phyloP scores from a whole-genome alignment of 176 grass and related monocot species.

The Hsuehochloa calcarea region DNA sequence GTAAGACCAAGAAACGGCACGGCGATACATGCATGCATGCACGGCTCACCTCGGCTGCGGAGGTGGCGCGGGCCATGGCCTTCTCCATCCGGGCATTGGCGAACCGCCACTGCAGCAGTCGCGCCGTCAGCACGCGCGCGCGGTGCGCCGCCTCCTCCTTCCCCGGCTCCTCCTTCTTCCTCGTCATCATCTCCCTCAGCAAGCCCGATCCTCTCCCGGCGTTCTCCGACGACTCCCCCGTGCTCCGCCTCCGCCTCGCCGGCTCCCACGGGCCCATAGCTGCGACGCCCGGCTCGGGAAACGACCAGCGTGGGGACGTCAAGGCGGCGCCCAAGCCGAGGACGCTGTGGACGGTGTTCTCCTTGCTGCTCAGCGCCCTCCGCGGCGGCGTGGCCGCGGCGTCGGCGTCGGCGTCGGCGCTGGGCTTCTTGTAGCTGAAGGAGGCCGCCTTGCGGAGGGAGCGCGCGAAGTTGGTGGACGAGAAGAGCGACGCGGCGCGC shows the following conservation, averaged over 20 bases:
- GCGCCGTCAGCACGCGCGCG: slow-evolving; percentile 46
- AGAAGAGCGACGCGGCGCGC: slow-evolving; percentile 42
- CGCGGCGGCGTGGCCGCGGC: slow-evolving; percentile 6
- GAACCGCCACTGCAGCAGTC: slow-evolving; percentile 82
- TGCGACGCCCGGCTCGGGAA: slow-evolving; percentile 17
- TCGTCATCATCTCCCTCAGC: slow-evolving; percentile 40
- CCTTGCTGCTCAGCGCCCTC: slow-evolving; percentile 29
- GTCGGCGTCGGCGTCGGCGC: neutral
- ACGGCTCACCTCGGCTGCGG: slow-evolving; percentile 58
- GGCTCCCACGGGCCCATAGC: slow-evolving; percentile 20
- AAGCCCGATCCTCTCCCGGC: slow-evolving; percentile 18
- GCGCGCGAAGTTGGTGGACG: slow-evolving; percentile 38
- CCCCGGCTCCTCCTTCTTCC: slow-evolving; percentile 45
- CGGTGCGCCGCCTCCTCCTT: slow-evolving; percentile 66
- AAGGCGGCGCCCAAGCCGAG: neutral
- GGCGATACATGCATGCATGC: neutral
- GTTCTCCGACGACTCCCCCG: neutral
- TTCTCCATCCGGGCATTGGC: slow-evolving; percentile 63
- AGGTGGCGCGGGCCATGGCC: slow-evolving; percentile 42
- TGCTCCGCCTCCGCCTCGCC: slow-evolving; percentile 30
- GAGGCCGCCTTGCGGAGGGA: slow-evolving; percentile 38
- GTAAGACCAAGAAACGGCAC: neutral
- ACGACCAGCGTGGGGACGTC: slow-evolving; percentile 19
- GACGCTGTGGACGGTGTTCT: slow-evolving; percentile 16
- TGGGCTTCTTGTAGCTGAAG: slow-evolving; percentile 41